Conservation (phyloP, 805 yeast genomes). For the Yamadazyma philogaea region DNA sequence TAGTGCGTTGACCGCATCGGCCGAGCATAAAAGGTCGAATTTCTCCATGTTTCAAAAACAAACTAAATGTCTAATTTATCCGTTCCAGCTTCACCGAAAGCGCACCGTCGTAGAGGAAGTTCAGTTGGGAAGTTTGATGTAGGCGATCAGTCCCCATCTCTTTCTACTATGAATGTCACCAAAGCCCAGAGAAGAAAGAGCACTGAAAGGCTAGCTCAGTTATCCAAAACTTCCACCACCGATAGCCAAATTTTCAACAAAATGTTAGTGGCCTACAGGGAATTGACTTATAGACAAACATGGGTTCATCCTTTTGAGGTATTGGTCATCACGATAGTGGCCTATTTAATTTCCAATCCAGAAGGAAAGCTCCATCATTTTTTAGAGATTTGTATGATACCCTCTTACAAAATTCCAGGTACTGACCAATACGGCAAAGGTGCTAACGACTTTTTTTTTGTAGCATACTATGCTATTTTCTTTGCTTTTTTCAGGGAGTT, state of each 20-base stretch:
- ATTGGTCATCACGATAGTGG: constrained; percentile 35
- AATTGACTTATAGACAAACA: constrained; percentile 56
- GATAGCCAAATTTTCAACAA: constrained; percentile 58
- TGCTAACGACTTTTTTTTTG: constrained; percentile 72
- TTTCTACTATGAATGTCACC: constrained; percentile 62
- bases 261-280: constrained; percentile 55
- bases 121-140: constrained; percentile 72
- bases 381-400: constrained; percentile 57
- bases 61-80: constrained; percentile 3
- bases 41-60: constrained; percentile 3
- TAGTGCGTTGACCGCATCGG: constrained; percentile 4
- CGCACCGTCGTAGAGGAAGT: constrained; percentile 49
- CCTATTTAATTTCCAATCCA: constrained; percentile 57
- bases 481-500: constrained; percentile 92
- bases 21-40: constrained; percentile 1
- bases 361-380: constrained; percentile 53
- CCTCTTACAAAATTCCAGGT: constrained; percentile 62
- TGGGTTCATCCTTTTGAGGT: constrained; percentile 70
- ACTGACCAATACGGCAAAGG: constrained; percentile 86
- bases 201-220: constrained; percentile 28
- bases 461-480: constrained; percentile 74
- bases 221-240: constrained; percentile 23
- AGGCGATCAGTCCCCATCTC: constrained; percentile 70
- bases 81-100: not conserved
- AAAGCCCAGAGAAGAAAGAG: constrained; percentile 36